Evolutionary conservation across 148 eudicot species (phyloP), one percentile per base, ranked within the genome.

Genomic region (Gaultheria prostrata): DNA sequence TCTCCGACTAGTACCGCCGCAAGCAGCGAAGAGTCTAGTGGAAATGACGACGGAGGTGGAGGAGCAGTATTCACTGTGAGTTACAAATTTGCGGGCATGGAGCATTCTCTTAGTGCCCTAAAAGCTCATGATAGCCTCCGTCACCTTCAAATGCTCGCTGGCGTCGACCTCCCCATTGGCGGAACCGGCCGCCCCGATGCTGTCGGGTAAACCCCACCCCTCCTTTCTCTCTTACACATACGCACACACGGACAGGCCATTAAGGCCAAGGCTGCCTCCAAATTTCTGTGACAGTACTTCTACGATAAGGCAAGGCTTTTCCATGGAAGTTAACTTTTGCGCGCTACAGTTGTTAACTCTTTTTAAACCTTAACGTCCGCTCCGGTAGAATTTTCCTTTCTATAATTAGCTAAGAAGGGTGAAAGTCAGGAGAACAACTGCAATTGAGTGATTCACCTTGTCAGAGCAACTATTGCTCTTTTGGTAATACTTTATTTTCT

Each of bases 131-230:
- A 95, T 48, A 87, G 77, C 69, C 84, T 88, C 84, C 95, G 98
- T 26, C 91, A 91, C 79, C 93, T 93, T 50, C 90, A 84, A 15
- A 90, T 95, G 91, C 87, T 92, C 70, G 89, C 96, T 80, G 93
- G 91, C 77, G 93, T 95, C 73, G 98, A 93, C 88, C 90, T 93
- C 65, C 98, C 98, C 51, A 80, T 95, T 46, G 98, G 98, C 14
- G 98, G 98, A 21, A 88, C 90, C 26, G 98, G 98, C 32, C 97
- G 97, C 69, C 97, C 97, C n/a, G 97, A 93, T 26, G 86, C 94
- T 71, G 95, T 92, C 72, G 98, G 98, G 98, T 95, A 1, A 49
- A 76, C 46, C 2, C 57, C 67, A 48, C 15, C 10, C 74, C 12
- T 33, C 43, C 70, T 21, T 26, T 32, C 20, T 30, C 48, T 18